These are phyloP conservation scores for Fusarium guadeloupense DNA, from an alignment of 2,329 filamentous ascomycete genomes.

Conservation along the genomic window DNA sequence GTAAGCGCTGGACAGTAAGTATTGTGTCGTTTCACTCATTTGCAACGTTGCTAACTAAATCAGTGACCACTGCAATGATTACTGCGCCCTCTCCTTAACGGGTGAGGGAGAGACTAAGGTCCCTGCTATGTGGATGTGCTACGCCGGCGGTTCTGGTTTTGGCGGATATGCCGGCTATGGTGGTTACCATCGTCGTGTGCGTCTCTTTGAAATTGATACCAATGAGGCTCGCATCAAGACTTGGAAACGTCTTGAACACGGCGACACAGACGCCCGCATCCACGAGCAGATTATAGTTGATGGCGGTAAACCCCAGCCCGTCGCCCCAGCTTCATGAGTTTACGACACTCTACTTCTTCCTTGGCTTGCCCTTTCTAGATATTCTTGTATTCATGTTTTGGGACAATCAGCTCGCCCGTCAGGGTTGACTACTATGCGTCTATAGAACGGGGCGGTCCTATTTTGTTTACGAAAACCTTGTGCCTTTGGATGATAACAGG, in stretches of 20 bases:
- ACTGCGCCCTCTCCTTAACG: conserved; percentile 76
- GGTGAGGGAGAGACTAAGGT: conserved; percentile 57
- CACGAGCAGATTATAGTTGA: conserved; percentile 75
- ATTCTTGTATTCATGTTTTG: conserved; percentile 29
- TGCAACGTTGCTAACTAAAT: conserved; percentile 36
- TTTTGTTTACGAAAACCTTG: conserved; percentile 15
- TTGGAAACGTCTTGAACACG: conserved; percentile 87
- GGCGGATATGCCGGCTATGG: conserved; percentile 95
- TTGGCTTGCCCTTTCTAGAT: conserved; percentile 15
- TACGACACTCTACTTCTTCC: conserved; percentile 14
- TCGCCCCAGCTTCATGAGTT: conserved; percentile 22
- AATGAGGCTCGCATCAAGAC: conserved; percentile 89
- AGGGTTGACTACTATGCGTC: conserved; percentile 1
- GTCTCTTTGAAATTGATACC: conserved; percentile 93
- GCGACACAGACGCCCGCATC: conserved; percentile 61
- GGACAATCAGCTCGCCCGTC: neutral
- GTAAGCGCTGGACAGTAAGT: conserved; percentile 91
- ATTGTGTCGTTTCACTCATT: neutral
- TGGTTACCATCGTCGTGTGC: conserved; percentile 82
- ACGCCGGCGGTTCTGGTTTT: conserved; percentile 89
- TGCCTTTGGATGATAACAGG: conserved; percentile 18
- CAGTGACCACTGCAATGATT: conserved; percentile 95
- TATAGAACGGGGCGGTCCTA: conserved; percentile 24
- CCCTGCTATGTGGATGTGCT: conserved; percentile 95
- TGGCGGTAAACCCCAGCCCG: conserved; percentile 57